Evolutionary conservation across 169 alveolate species (phyloP).

Genomic region (Babesia bigemina): DNA sequence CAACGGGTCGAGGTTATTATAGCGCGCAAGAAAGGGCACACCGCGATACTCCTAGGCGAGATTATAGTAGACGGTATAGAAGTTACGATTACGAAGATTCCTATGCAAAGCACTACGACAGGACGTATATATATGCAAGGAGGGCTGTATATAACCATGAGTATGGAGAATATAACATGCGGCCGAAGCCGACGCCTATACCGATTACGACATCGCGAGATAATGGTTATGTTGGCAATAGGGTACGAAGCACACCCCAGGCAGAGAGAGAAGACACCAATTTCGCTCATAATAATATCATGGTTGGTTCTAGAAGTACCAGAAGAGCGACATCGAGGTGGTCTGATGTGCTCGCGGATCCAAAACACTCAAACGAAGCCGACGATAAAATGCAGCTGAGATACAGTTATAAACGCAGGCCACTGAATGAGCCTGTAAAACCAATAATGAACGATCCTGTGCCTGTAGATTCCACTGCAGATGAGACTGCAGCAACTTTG

Average conservation of each 20-base stretch:
- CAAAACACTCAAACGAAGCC: background rate
- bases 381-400: constrained; percentile 24
- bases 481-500: background rate
- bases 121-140: constrained; percentile 9
- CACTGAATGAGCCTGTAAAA: background rate
- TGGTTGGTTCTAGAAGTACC: background rate
- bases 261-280: background rate
- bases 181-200: constrained; percentile 7
- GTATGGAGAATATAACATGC: constrained; percentile 29
- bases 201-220: background rate
- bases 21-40: background rate
- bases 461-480: background rate
- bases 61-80: constrained; percentile 1
- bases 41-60: constrained; percentile 16
- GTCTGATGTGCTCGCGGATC: background rate
- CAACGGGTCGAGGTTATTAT: background rate
- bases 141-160: constrained; percentile 23
- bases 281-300: background rate
- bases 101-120: constrained; percentile 33
- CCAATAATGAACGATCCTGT: background rate
- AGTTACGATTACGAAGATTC: constrained; percentile 19
- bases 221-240: background rate
- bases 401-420: background rate
- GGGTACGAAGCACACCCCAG: background rate
- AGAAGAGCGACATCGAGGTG: background rate